Evolutionary conservation across 2,329 filamentous ascomycete genomes (phyloP).

Genomic region (Aspergillus sclerotialis): DNA sequence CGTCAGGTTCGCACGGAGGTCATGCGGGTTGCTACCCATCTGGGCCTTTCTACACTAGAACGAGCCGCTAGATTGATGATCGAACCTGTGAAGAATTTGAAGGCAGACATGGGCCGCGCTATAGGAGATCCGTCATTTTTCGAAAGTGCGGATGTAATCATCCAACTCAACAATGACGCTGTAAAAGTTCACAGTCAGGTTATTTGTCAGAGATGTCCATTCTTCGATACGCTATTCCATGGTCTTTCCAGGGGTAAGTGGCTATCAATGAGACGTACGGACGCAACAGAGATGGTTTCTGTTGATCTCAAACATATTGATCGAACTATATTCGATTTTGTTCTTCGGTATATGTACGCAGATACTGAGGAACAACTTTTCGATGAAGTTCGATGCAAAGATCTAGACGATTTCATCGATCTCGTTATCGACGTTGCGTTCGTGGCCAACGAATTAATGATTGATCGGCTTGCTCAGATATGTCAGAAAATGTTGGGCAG

Average conservation of each 20-base stretch:
- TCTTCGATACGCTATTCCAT: slow-evolving; percentile 83
- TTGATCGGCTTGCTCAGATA: slow-evolving; percentile 80
- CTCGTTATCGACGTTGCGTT: slow-evolving; percentile 85
- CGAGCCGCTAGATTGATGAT: slow-evolving; percentile 69
- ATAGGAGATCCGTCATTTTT: slow-evolving; percentile 65
- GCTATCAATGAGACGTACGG: slow-evolving; percentile 60
- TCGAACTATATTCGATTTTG: slow-evolving; percentile 65
- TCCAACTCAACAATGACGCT: slow-evolving; percentile 68
- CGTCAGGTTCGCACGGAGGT: slow-evolving; percentile 75
- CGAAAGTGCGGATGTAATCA: slow-evolving; percentile 67
- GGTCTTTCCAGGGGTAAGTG: slow-evolving; percentile 82
- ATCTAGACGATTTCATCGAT: slow-evolving; percentile 78
- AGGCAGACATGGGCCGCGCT: slow-evolving; percentile 64
- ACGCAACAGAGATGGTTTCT: slow-evolving; percentile 48
- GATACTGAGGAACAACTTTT: slow-evolving; percentile 78
- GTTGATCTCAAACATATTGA: slow-evolving; percentile 81
- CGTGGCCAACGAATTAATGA: slow-evolving; percentile 89
- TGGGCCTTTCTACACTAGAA: slow-evolving; percentile 68
- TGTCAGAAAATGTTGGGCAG: slow-evolving; percentile 79
- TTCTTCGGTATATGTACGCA: slow-evolving; percentile 74
- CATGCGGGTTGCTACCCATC: slow-evolving; percentile 71
- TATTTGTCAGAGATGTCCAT: slow-evolving; percentile 77
- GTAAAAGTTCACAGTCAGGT: slow-evolving; percentile 69
- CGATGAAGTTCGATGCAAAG: slow-evolving; percentile 61
- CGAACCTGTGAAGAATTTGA: slow-evolving; percentile 55